Conservation (phyloP, 805 yeast species). For the Zygotorulaspora danielsina region DNA sequence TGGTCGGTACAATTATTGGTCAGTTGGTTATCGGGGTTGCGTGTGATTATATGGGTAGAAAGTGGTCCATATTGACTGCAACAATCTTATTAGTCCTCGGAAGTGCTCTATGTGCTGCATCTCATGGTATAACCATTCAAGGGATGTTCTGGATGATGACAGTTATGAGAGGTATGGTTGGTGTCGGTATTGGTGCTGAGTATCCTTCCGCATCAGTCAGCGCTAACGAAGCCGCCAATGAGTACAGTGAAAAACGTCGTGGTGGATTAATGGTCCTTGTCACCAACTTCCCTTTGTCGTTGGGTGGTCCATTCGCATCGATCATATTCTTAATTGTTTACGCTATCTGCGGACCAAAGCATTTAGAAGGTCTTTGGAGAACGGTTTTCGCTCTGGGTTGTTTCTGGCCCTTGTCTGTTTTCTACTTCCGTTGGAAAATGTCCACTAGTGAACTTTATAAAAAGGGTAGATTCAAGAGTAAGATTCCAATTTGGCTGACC, state of each 20-base stretch:
- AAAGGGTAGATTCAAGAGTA: constrained; percentile 56
- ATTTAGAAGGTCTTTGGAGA: constrained; percentile 59
- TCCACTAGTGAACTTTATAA: constrained; percentile 60
- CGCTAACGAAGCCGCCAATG: constrained; percentile 72
- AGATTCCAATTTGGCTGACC: constrained; percentile 56
- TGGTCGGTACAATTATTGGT: constrained; percentile 68
- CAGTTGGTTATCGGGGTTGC: constrained; percentile 61
- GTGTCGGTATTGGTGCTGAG: constrained; percentile 77
- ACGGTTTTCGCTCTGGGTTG: constrained; percentile 61
- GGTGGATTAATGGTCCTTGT: constrained; percentile 64
- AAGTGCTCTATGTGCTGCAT: constrained; percentile 61
- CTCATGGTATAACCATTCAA: constrained; percentile 53
- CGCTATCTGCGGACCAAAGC: constrained; percentile 48
- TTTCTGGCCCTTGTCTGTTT: constrained; percentile 66
- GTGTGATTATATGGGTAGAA: constrained; percentile 64
- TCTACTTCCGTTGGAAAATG: constrained; percentile 68
- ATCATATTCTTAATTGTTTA: constrained; percentile 64
- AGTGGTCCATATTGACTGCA: constrained; percentile 64
- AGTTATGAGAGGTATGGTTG: constrained; percentile 69
- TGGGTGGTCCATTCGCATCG: constrained; percentile 78
- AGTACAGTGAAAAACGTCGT: constrained; percentile 51
- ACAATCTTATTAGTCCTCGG: constrained; percentile 60
- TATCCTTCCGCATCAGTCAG: constrained; percentile 66
- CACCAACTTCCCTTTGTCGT: constrained; percentile 66
- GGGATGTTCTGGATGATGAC: constrained; percentile 78